These are phyloP conservation scores for Aspergillus kassunensis DNA, from an alignment of 495 filamentous ascomycete species.

Conservation along the genomic window DNA sequence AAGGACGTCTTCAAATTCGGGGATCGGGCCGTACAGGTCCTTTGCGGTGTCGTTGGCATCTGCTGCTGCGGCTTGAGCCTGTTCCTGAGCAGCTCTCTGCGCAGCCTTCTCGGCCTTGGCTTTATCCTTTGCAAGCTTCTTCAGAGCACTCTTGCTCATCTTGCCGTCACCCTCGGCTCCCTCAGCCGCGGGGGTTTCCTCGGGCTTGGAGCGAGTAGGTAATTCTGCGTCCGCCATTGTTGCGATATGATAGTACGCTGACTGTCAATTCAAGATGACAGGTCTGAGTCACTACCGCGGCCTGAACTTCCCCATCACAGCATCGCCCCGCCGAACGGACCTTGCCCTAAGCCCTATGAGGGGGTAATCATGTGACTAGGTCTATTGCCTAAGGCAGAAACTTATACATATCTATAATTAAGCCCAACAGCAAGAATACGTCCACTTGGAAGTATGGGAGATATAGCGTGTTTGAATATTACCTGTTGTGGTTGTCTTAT, in stretches of 20 bases:
- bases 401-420: not conserved
- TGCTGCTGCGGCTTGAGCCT: constrained; percentile 46
- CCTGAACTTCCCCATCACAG: constrained; percentile 3
- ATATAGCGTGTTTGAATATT: too few species aligned
- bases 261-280: too few species aligned
- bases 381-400: constrained; percentile 8
- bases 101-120: constrained; percentile 62
- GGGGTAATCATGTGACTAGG: constrained; percentile 17
- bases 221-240: constrained; percentile 47
- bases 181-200: constrained; percentile 35
- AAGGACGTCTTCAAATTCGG: constrained; percentile 36
- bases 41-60: constrained; percentile 65
- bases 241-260: too few species aligned
- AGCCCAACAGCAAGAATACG: not conserved
- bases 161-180: constrained; percentile 36
- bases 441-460: too few species aligned
- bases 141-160: constrained; percentile 61
- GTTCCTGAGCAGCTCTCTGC: constrained; percentile 49
- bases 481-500: too few species aligned
- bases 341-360: constrained; percentile 45
- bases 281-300: not conserved
- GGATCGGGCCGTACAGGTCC: constrained; percentile 60
- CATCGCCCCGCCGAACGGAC: constrained; percentile 31
- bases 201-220: constrained; percentile 46
- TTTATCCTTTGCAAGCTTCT: constrained; percentile 66